Percentiles rank a stretch among this genome's conserved stretches.
Conservation (phyloP, 2,329 filamentous ascomycete genomes). For the Aspergillus fischeri region DNA sequence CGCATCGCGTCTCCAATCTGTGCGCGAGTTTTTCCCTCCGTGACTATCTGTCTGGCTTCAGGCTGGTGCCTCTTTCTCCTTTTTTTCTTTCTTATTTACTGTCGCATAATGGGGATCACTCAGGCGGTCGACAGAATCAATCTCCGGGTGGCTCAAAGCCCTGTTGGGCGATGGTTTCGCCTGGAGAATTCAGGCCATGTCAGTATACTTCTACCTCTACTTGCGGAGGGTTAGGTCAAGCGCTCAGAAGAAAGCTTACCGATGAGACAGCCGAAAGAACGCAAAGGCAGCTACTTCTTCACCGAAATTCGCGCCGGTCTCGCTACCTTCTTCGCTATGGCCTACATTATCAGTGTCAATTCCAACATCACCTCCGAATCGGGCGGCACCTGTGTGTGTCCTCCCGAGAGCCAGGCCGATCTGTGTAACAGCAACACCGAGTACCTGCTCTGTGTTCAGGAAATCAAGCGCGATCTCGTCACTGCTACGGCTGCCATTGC, state of each 20-base stretch:
- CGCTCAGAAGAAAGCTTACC: neutral
- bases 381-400: constrained; percentile 74
- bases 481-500: constrained; percentile 82
- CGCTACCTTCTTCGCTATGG: constrained; percentile 76
- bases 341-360: constrained; percentile 70
- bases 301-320: constrained; percentile 81
- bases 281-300: constrained; percentile 72
- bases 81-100: neutral
- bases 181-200: constrained; percentile 80
- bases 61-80: neutral
- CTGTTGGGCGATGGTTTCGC: constrained; percentile 69
- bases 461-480: constrained; percentile 71
- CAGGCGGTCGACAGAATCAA: constrained; percentile 26
- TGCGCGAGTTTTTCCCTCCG: neutral
- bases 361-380: constrained; percentile 66
- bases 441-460: constrained; percentile 45
- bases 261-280: constrained; percentile 57
- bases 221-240: constrained; percentile 12
- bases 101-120: constrained; percentile 11
- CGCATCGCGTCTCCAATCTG: neutral
- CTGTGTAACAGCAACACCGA: constrained; percentile 47
- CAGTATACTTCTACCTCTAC: constrained; percentile 37
- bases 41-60: neutral
- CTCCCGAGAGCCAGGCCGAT: constrained; percentile 38
- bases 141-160: constrained; percentile 55